Base-by-base conservation (phyloP, 768 basidiomycete species). In the Pisolithus marmoratus region DNA sequence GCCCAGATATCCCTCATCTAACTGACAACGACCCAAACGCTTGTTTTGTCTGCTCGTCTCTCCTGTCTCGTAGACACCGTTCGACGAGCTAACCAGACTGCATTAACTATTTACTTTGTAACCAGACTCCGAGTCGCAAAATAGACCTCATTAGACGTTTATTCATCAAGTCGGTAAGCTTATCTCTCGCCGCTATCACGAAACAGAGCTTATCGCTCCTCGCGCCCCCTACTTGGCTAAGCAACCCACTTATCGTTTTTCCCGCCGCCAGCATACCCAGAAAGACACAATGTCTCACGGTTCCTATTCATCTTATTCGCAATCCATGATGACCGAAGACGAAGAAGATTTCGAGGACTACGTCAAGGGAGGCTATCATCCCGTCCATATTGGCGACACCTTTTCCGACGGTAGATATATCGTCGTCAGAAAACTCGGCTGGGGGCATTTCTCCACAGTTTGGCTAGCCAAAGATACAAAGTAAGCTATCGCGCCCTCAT, bases 341-440 rank as follows among this genome's bases (percentile, higher is more conserved):
- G 89, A 90, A 70, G 92, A 95, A 71, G 92, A 94, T 64, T 88
- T 87, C 79, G 91, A 94, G 72, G 92, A 94, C 70, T 88, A 84
- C 64, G 79, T 82, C 66, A 80, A 85, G 45, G 84, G 89, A 52
- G 89, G 89, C 31, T 91, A 91, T 66, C 89, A 91, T 63, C 89
- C 93, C n/a, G 90, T 96, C 46, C 88, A 92, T 68, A 92, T 97
- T 54, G 93, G 94, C 58, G 94, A 97, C 70, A 66, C 79, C 19
- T 95, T 96, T 68, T 89, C 86, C 45, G 83, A 90, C 54, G 90
- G 82, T 9, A 76, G 96, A 37, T 99, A 98, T 67, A 67, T 81
- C 56, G 88, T 97, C 59, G 93, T 96, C 51, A 76, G 95, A 55
- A 99, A 99, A 70, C 83, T 99, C 9, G 95, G 95, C 23, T 91